Evolutionary conservation across 768 basidiomycete species (phyloP).

Genomic region (Ramaria rubella): DNA sequence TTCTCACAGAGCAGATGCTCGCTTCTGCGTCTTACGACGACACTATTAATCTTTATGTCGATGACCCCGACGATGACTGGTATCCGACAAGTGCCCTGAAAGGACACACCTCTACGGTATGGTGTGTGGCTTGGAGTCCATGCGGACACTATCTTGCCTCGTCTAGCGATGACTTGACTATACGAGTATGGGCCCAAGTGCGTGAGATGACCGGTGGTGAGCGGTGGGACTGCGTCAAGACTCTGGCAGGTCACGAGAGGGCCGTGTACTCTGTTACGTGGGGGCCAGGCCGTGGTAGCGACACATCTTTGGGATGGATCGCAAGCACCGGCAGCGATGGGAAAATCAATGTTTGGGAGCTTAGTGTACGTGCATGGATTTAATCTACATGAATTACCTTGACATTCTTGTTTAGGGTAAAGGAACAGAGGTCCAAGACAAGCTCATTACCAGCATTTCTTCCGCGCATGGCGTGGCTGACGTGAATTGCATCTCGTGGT

Average conservation of each 20-base stretch:
- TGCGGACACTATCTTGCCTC: constrained; percentile 77
- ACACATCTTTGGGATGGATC: constrained; percentile 61
- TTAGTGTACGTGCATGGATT: constrained; percentile 42
- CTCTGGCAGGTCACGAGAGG: constrained; percentile 60
- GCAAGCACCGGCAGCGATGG: constrained; percentile 88
- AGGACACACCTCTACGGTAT: constrained; percentile 85
- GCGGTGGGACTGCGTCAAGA: constrained; percentile 55
- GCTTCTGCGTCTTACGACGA: constrained; percentile 98
- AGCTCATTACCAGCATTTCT: constrained; percentile 48
- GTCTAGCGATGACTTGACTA: constrained; percentile 76
- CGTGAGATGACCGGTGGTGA: constrained; percentile 30
- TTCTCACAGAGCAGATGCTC: constrained; percentile 57
- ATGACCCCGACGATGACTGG: constrained; percentile 95
- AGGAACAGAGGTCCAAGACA: constrained; percentile 18
- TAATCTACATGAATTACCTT: constrained; percentile 10
- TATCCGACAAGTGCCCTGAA: constrained; percentile 75
- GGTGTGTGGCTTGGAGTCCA: constrained; percentile 80
- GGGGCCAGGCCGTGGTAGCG: constrained; percentile 40
- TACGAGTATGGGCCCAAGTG: constrained; percentile 77
- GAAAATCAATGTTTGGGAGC: constrained; percentile 70
- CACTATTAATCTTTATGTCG: constrained; percentile 86
- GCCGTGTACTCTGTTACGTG: constrained; percentile 80
- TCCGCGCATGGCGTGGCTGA: constrained; percentile 79
- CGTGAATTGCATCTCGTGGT: constrained; percentile 83
- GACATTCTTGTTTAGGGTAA: constrained; percentile 11